Base-by-base conservation (phyloP, 129 eudicot species). In the Mikania micrantha region DNA sequence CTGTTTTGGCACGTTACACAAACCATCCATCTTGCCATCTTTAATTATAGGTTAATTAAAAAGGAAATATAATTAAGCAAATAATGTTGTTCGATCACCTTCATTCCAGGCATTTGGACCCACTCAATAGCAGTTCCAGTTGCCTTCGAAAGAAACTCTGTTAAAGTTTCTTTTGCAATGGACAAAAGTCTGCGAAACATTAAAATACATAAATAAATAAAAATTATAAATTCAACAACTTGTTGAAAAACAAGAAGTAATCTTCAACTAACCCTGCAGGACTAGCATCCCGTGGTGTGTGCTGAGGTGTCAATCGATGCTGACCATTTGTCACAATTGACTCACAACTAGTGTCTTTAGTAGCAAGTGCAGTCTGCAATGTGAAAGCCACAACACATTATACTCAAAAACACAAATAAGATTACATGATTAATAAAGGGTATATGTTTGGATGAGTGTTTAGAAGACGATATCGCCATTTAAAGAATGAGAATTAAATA, bases 101-200 rank as follows among this genome's bases (percentile, higher is more conserved):
- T 90, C 97, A 90, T 90, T 82, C 97, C 97, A 66, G 96, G 97
- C 95, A 90, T 90, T 76, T 84, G 91, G 85, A 90, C 87, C 97
- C 97, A 90, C 86, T 90, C 88, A 70, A 90, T 88, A 73, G 97
- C 91, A 74, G 95, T 90, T 82, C 97, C 97, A 38, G 97, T 90
- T 67, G 97, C 97, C 90, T 90, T 90, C 11, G 97, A 85, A 63
- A 88, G 90, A 87, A 88, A 88, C 85, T 88, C 96, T 77, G 90
- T 78, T 81, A 85, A 83, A 72, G 91, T 86, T 78, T 86, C 97
- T 79, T 90, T 95, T 36, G 97, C 97, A 61, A 90, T 82, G 41
- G 95, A 84, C 27, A 82, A 84, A 77, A 90, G 95, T 90, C 97
- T 86, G 87, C 71, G 60, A 25, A 76, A 25, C 11, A 67, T 31